Evolutionary conservation across 2,329 filamentous ascomycete genomes (phyloP), one percentile per base, ranked within the genome.

Genomic region (Leptographium procerum): DNA sequence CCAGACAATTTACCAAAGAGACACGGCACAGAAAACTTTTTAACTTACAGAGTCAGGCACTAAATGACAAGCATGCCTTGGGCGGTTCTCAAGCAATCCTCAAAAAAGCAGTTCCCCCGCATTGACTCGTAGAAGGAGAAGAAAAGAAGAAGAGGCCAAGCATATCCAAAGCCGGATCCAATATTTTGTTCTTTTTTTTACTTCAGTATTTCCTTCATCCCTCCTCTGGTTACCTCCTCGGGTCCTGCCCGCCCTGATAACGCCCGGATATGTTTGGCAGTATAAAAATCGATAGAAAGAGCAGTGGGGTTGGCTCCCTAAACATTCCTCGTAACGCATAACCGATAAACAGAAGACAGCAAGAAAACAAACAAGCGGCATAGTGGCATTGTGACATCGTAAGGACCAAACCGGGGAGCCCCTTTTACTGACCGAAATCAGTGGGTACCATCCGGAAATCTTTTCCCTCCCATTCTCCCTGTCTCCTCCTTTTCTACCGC

Each of bases 401-500:
- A 43, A 43, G 19, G 40, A 43, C 40, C 19, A 19, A 43, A 43
- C 31, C 31, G 31, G 31, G 6, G 31, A 10, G 31, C 5, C 5
- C 31, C 31, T 10, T 33, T 10, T 5, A 10, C 10, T 33, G 31
- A 5, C 31, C 31, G 31, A 33, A 33, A 33, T 6, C 31, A 33
- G 31, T 5, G 31, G 31, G 4, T 31, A 7, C 10, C 50, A n/a
- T 31, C 19, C 22, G 22, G n/a, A n/a, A n/a, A n/a, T n/a, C n/a
- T n/a, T 14, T 11, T 29, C 22, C 3, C 24, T 36, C 4, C 10
- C 3, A 29, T 10, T 24, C n/a, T 34, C 52, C 16, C 14, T 28
- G 29, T 14, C 19, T 19, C 50, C 31, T 19, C 22, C 31, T n/a
- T 9, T 19, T 14, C 14, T 55, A 87, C 77, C 81, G 78, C 65